Conservation (phyloP, 73 alveolate species). For the Stentor coeruleus region DNA sequence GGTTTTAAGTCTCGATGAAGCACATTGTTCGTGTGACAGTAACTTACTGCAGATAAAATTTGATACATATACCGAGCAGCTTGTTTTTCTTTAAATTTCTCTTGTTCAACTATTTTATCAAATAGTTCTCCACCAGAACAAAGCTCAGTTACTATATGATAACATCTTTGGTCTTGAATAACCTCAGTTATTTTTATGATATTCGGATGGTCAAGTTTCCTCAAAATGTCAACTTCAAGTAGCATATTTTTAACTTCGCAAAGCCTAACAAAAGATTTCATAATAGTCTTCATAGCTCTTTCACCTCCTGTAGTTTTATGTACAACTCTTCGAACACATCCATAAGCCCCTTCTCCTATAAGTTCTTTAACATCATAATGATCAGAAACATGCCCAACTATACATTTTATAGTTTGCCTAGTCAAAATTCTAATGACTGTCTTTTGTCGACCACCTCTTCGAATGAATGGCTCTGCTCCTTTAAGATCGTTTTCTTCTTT, state of each 20-base stretch:
- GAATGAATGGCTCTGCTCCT: too few relatives aligned
- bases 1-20: slow-evolving; percentile 25
- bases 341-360: background rate
- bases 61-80: slow-evolving; percentile 15
- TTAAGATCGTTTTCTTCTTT: too few relatives aligned
- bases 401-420: too few relatives aligned
- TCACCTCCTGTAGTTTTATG: background rate
- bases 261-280: too few relatives aligned
- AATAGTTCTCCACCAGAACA: slow-evolving; percentile 19
- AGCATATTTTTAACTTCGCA: background rate
- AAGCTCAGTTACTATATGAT: slow-evolving; percentile 3
- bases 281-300: background rate
- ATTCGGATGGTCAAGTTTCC: slow-evolving; percentile 12
- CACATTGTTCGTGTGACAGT: background rate
- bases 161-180: background rate
- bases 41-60: background rate
- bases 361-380: too few relatives aligned
- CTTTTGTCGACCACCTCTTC: too few relatives aligned
- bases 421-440: too few relatives aligned
- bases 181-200: background rate
- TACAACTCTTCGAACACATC: background rate
- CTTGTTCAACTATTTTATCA: background rate
- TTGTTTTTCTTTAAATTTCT: background rate
- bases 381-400: too few relatives aligned
- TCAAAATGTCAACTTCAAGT: slow-evolving; percentile 13